Evolutionary conservation across 2,329 filamentous ascomycete species (phyloP).

Genomic region (Fusarium sacchari): DNA sequence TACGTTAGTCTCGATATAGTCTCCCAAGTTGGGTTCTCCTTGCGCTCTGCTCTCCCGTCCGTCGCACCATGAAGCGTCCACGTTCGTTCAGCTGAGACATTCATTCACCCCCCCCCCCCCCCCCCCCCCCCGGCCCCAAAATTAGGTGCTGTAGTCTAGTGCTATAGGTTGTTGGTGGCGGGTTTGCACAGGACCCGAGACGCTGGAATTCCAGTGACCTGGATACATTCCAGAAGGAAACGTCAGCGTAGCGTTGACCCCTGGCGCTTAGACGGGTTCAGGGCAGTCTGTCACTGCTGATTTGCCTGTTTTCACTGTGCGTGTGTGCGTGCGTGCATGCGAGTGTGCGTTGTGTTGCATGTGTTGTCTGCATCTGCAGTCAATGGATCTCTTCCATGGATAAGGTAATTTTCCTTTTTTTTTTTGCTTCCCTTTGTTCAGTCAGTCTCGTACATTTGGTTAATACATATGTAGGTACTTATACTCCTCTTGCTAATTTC

Average conservation of each 20-base stretch:
- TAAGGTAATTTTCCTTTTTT: not conserved
- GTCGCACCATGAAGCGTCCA: constrained; percentile 15
- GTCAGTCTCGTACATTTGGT: constrained; percentile 14
- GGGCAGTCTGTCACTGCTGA: not conserved
- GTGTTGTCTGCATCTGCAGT: not conserved
- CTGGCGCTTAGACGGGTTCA: not conserved
- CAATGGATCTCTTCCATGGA: not conserved
- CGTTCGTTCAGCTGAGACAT: constrained; percentile 5
- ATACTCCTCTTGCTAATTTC: not conserved
- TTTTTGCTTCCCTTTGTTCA: constrained; percentile 3
- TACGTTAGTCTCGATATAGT: not conserved
- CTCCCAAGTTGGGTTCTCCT: constrained; percentile 7
- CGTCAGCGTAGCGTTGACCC: not conserved
- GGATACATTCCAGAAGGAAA: constrained; percentile 34
- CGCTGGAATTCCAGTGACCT: constrained; percentile 32
- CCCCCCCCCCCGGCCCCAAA: not conserved
- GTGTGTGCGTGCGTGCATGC: not conserved
- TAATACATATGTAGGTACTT: not conserved
- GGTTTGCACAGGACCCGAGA: not conserved
- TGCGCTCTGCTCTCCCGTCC: not conserved
- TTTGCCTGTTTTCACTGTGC: constrained; percentile 3
- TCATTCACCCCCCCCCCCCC: too few relatives aligned
- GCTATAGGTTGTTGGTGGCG: not conserved
- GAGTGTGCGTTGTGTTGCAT: not conserved
- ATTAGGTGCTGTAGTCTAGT: not conserved